Evolutionary conservation across 306 rosid genomes (phyloP).

Genomic region (Vigna mungo): DNA sequence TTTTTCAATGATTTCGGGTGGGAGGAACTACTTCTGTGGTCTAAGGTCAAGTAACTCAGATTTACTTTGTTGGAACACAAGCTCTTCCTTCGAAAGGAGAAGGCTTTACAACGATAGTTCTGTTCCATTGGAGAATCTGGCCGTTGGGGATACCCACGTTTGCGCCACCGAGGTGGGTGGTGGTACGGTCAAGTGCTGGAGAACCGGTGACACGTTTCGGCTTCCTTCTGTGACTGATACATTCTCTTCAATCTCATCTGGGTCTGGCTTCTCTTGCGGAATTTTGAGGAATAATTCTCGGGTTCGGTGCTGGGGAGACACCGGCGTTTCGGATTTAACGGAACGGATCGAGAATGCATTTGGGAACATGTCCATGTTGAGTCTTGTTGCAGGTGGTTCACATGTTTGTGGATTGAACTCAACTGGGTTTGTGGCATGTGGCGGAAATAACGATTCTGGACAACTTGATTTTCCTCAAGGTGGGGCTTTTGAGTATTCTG

Average conservation of each 20-base stretch:
- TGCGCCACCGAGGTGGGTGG: conserved; percentile 62
- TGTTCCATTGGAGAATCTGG: conserved; percentile 59
- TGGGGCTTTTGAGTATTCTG: conserved; percentile 49
- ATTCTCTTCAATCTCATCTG: conserved; percentile 75
- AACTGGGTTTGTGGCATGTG: conserved; percentile 67
- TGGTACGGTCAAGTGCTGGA: conserved; percentile 71
- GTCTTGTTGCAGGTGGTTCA: conserved; percentile 64
- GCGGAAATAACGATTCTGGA: conserved; percentile 64
- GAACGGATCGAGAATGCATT: conserved; percentile 53
- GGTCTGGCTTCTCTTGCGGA: conserved; percentile 85
- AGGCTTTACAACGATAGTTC: conserved; percentile 54
- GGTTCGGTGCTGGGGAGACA: conserved; percentile 77
- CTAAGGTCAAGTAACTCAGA: conserved; percentile 63
- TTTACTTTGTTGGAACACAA: conserved; percentile 66
- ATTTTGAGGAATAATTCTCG: conserved; percentile 35
- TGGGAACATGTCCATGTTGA: conserved; percentile 60
- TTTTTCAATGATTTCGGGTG: conserved; percentile 75
- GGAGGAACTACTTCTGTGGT: conserved; percentile 69
- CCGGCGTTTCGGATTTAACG: conserved; percentile 6
- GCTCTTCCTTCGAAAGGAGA: conserved; percentile 41
- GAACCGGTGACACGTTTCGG: conserved; percentile 16
- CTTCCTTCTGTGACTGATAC: conserved; percentile 43
- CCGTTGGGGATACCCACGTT: conserved; percentile 71
- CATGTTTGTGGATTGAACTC: conserved; percentile 77
- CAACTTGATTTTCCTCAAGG: conserved; percentile 60